A percentile compares a stretch with the other conserved stretches of the same genome.
Conservation (phyloP, 257 asterid species). For the Schizonepeta tenuifolia region DNA sequence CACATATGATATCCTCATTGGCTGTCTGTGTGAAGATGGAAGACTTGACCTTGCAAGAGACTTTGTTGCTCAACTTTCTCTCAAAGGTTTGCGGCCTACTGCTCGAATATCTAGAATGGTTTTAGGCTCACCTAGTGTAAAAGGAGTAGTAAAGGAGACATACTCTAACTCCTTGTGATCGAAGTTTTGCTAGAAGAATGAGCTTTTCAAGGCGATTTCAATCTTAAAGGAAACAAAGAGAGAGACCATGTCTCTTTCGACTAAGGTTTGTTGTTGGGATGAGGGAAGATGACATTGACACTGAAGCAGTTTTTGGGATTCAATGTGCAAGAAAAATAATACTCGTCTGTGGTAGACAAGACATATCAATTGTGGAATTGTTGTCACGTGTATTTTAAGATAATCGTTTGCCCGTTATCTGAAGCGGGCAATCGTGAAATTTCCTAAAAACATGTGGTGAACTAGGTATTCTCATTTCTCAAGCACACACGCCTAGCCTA, state of each 20-base stretch:
- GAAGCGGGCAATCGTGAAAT: not conserved
- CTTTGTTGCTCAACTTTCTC: slow-evolving; percentile 1
- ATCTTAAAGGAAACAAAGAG: not conserved
- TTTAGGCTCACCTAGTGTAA: not conserved
- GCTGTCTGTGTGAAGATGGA: slow-evolving; percentile 24
- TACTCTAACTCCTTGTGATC: not conserved
- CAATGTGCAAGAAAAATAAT: not conserved
- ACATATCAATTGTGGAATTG: not conserved
- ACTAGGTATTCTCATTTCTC: not conserved
- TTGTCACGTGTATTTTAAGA: not conserved
- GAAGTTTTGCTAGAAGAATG: not conserved
- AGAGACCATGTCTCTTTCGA: not conserved
- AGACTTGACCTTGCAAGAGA: slow-evolving; percentile 15
- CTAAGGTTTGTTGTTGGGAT: not conserved
- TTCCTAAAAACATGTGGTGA: not conserved
- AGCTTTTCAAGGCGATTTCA: not conserved
- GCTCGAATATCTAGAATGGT: not conserved
- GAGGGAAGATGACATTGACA: not conserved
- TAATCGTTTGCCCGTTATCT: not conserved
- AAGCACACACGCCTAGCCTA: no score
- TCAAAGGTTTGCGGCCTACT: slow-evolving; percentile 24
- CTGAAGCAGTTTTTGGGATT: not conserved
- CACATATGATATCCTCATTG: slow-evolving; percentile 2
- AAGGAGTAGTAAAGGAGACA: not conserved
- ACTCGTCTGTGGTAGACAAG: no score